phyloP scores from a whole-genome alignment of 805 yeast species.

The Lipomyces spencermartinsiae region DNA sequence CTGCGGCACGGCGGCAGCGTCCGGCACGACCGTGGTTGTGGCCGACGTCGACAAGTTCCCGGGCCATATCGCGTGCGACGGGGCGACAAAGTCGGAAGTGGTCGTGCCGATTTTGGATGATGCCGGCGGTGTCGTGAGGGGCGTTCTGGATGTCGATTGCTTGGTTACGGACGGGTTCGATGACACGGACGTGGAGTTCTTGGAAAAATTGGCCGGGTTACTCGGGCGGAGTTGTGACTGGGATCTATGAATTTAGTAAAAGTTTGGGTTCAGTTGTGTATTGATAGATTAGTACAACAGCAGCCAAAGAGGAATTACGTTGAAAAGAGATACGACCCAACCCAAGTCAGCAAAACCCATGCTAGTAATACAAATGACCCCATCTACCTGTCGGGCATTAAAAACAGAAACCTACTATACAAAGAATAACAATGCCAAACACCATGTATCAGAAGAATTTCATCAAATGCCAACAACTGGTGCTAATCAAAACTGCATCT shows the following conservation, averaged over 20 bases:
- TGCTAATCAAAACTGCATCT: constrained; percentile 29
- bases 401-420: not conserved
- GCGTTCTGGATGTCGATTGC: constrained; percentile 90
- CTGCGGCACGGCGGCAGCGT: constrained; percentile 82
- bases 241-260: constrained; percentile 31
- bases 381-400: not conserved
- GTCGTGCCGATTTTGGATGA: constrained; percentile 82
- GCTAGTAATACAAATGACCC: not conserved
- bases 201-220: constrained; percentile 64
- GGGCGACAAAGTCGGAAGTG: constrained; percentile 83
- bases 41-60: constrained; percentile 78
- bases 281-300: no score
- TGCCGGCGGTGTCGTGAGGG: constrained; percentile 55
- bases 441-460: not conserved
- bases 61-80: constrained; percentile 97
- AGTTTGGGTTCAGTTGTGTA: no score
- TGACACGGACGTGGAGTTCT: constrained; percentile 60
- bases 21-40: constrained; percentile 71
- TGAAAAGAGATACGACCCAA: no score
- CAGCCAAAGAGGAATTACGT: no score
- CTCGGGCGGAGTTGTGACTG: constrained; percentile 64
- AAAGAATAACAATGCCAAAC: not conserved
- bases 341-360: no score
- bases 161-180: constrained; percentile 68
- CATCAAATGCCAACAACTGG: no score